Evolutionary conservation across 2,329 filamentous ascomycete species (phyloP).

Genomic region (Penicillium sp.): DNA sequence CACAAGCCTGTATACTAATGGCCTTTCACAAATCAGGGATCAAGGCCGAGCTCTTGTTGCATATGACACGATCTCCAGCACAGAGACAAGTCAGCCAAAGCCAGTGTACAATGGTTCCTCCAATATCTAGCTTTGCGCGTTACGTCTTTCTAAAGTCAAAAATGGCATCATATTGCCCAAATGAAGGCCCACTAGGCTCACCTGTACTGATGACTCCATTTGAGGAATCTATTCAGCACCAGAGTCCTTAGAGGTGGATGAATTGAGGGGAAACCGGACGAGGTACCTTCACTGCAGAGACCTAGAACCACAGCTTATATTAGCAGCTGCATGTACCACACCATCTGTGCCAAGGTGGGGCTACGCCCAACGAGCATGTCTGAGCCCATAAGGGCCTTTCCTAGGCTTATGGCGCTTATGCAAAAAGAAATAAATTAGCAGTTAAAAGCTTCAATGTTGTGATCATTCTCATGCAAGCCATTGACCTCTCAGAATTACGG

Average conservation of each 20-base stretch:
- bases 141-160: too few species aligned
- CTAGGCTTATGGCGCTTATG: conserved; percentile 1
- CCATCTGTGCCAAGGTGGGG: not conserved
- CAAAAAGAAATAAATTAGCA: not conserved
- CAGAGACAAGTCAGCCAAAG: too few species aligned
- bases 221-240: too few species aligned
- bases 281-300: not conserved
- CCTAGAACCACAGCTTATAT: not conserved
- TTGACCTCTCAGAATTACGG: not conserved
- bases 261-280: not conserved
- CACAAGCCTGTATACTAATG: too few species aligned
- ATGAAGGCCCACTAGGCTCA: too few species aligned
- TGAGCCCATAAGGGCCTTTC: not conserved
- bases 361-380: not conserved
- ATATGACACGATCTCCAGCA: too few species aligned
- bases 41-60: too few species aligned
- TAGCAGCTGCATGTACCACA: not conserved
- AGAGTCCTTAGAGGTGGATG: not conserved
- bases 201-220: too few species aligned
- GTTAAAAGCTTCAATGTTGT: not conserved
- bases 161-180: too few species aligned
- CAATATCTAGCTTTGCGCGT: too few species aligned
- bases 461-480: not conserved
- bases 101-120: too few species aligned
- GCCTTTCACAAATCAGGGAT: too few species aligned